Percentiles rank a stretch among this genome's conserved stretches.
Conservation (phyloP, 768 basidiomycete genomes). For the Vishniacozyma victoriae region DNA sequence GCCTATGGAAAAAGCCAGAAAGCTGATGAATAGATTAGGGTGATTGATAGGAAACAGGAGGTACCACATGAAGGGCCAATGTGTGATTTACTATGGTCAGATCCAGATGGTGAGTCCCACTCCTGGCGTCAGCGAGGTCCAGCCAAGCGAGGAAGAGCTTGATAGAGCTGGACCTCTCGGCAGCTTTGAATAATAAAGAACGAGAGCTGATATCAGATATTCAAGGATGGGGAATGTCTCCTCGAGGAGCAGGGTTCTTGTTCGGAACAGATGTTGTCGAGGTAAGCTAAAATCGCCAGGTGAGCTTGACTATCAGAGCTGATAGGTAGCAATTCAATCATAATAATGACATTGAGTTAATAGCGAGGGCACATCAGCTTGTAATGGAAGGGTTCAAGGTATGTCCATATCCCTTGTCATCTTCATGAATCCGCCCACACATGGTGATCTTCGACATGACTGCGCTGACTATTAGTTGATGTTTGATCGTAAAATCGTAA, state of each 20-base stretch:
- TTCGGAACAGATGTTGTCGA: conserved; percentile 80
- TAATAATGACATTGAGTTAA: conserved; percentile 75
- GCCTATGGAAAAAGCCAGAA: background rate
- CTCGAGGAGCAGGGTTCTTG: conserved; percentile 91
- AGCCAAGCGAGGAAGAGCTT: background rate
- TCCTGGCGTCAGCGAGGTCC: background rate
- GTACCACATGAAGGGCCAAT: conserved; percentile 98
- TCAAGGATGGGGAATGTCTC: conserved; percentile 93
- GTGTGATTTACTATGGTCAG: conserved; percentile 99
- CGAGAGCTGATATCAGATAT: conserved; percentile 93
- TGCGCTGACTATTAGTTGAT: conserved; percentile 56
- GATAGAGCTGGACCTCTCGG: background rate
- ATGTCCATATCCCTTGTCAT: background rate
- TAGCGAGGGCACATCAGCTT: conserved; percentile 92
- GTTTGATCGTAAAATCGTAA: conserved; percentile 92
- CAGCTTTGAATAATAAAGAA: no score
- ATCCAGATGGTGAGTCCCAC: conserved; percentile 74
- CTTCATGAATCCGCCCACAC: background rate
- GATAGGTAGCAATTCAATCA: conserved; percentile 65
- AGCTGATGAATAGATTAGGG: conserved; percentile 60
- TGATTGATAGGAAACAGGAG: conserved; percentile 92
- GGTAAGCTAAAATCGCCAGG: conserved; percentile 56
- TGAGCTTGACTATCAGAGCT: background rate
- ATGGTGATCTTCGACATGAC: background rate
- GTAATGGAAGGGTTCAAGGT: conserved; percentile 92